Base-by-base conservation (phyloP, 2,329 filamentous ascomycete species). In the Ophidiomyces ophidiicola region DNA sequence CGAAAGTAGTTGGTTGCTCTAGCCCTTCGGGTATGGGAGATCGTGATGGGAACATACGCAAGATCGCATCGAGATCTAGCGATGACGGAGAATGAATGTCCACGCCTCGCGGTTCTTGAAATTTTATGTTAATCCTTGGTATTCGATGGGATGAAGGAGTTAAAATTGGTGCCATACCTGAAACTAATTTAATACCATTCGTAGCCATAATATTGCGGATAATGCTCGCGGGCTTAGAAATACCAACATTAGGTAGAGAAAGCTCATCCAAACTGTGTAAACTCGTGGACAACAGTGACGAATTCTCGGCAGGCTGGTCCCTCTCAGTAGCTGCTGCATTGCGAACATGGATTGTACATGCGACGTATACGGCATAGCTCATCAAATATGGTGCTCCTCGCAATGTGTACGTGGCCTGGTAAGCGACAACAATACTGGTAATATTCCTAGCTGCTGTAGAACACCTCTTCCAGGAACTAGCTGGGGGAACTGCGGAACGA, bases 331-430 rank as follows among this genome's bases (percentile, higher is more conserved):
- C 46, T 6, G 53, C 55, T n/a, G 53, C 53, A 44, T 62, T 64
- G 19, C 60, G 53, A 4, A 61, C 59, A 36, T 63, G 61, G 32
- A 64, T 63, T 0, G 60, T 62, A 42, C 58, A 62, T 2, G 61
- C 56, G 10, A 63, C 59, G 48, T 66, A 67, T 2, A 63, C 51
- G 6, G 61, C 59, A 36, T 67, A 67, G 15, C 58, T 60, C 3
- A 65, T 51, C 3, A 67, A 42, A 47, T 65, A 67, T 1, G 60
- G 60, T 0, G 62, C 62, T 2, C 58, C 54, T 1, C 60, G 55
- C 0, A 67, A 51, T 1, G 58, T 61, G 28, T 66, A 65, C 0
- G 56, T 54, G 1, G 54, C 51, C 29, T 59, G 55, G 36, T 66
- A 68, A 7, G 46, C 46, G 14, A 49, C 36, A 5, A 55, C 53